These are phyloP conservation scores for Histomonas meleagridis DNA, from an alignment of 208 protist species.

Conservation along the genomic window DNA sequence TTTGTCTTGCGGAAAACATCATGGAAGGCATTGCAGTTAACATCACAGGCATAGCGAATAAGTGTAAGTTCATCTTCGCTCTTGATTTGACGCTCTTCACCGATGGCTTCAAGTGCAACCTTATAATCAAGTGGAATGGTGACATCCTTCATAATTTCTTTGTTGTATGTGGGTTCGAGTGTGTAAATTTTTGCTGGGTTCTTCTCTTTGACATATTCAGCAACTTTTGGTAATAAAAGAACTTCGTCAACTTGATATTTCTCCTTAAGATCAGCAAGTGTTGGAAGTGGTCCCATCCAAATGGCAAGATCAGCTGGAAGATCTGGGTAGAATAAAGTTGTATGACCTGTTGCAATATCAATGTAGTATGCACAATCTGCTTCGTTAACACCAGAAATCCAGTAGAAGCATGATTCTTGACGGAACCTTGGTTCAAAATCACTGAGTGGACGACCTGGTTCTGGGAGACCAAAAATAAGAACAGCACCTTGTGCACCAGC, in stretches of 20 bases:
- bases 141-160: background rate
- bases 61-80: background rate
- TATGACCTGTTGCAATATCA: slow-evolving; percentile 34
- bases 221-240: background rate
- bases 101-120: background rate
- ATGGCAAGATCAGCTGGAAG: slow-evolving; percentile 40
- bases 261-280: background rate
- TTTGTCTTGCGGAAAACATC: slow-evolving; percentile 15
- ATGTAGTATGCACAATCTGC: slow-evolving; percentile 42
- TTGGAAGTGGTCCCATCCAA: slow-evolving; percentile 40
- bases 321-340: slow-evolving; percentile 44
- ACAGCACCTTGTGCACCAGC: background rate
- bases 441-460: slow-evolving; percentile 9
- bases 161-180: background rate
- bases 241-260: background rate
- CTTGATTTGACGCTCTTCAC: slow-evolving; percentile 36
- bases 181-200: background rate
- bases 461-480: background rate
- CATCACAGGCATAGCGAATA: background rate
- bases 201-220: background rate
- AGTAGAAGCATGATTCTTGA: slow-evolving; percentile 50
- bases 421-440: slow-evolving; percentile 48
- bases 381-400: slow-evolving; percentile 46
- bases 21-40: slow-evolving; percentile 18
- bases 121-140: background rate